Base-by-base conservation (phyloP, 768 basidiomycete genomes). In the Mycena galopus region DNA sequence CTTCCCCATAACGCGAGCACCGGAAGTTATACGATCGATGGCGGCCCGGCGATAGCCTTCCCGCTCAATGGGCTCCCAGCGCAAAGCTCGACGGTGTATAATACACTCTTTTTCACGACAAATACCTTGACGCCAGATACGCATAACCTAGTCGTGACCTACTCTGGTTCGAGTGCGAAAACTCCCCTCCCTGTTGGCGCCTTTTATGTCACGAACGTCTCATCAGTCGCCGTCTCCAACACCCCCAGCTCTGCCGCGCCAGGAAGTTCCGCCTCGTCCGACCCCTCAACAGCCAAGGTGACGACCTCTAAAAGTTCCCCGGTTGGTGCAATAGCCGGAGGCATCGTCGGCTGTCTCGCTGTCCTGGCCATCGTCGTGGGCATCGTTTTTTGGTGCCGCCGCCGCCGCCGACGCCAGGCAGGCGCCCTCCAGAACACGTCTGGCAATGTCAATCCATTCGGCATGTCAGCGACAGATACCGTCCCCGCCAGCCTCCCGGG, bases 11-110 rank as follows among this genome's bases (percentile, higher is more conserved):
- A 66, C 23, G 16, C 78, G 12, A 75, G 75, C 16, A 67, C 74
- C 0, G 81, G 73, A 21, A 76, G 73, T 33, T 83, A 81, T 68
- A 64, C 77, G 2, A 77, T 83, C 53, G 81, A 83, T 67, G 77
- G 75, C 2, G 60, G 57, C 50, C 10, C 59, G 3, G 66, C 78
- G 51, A 27, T 69, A 25, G 33, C 61, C 14, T 57, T 80, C 77
- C 8, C 47, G n/a, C 67, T 78, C 6, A 27, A 37, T 2, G 81
- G 80, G 21, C 63, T 77, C 12, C 33, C 71, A 1, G 59, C 67
- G 10, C 64, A 69, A 51, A 59, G 50, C 7, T 33, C 60, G 12
- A 75, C 75, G 19, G 12, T 33, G 17, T 79, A 75, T 51, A 78
- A 80, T 35, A 69, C 75, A 51, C 27, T 74, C 7, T 70, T 80